A percentile compares a stretch with the other conserved stretches of the same genome.
Conservation (phyloP, 2,329 filamentous ascomycete species). For the Gnomoniopsis sp. region DNA sequence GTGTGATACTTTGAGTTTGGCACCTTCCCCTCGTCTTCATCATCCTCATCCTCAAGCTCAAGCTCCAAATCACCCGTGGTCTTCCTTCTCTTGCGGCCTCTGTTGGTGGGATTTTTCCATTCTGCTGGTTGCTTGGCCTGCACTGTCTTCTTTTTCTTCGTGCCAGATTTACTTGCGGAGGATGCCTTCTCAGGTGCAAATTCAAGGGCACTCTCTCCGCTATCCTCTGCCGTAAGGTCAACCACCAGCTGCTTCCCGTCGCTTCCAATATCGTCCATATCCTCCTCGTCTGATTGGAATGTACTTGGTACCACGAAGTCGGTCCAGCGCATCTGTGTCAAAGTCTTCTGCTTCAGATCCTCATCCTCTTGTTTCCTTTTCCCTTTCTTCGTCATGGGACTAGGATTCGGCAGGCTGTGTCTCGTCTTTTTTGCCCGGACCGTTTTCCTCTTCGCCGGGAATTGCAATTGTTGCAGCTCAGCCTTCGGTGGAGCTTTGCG, state of each 20-base stretch:
- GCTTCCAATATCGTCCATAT: constrained; percentile 9
- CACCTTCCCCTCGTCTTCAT: constrained; percentile 24
- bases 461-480: constrained; percentile 26
- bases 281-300: constrained; percentile 7
- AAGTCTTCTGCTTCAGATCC: constrained; percentile 28
- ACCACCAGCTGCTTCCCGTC: constrained; percentile 13
- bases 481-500: constrained; percentile 20
- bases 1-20: constrained; percentile 28
- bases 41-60: constrained; percentile 19
- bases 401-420: neutral
- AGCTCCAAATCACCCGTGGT: neutral
- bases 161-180: neutral
- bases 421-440: constrained; percentile 4
- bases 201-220: neutral
- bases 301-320: constrained; percentile 10
- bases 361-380: neutral
- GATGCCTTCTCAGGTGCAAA: neutral
- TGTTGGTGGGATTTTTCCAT: neutral
- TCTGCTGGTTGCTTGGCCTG: neutral
- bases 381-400: neutral
- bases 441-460: constrained; percentile 24
- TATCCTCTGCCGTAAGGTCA: constrained; percentile 2
- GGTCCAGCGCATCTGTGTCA: constrained; percentile 30
- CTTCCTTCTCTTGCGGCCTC: constrained; percentile 5
- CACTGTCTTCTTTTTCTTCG: neutral